Evolutionary conservation across 805 yeast genomes (phyloP).

Genomic region (Komagataella phaffii): DNA sequence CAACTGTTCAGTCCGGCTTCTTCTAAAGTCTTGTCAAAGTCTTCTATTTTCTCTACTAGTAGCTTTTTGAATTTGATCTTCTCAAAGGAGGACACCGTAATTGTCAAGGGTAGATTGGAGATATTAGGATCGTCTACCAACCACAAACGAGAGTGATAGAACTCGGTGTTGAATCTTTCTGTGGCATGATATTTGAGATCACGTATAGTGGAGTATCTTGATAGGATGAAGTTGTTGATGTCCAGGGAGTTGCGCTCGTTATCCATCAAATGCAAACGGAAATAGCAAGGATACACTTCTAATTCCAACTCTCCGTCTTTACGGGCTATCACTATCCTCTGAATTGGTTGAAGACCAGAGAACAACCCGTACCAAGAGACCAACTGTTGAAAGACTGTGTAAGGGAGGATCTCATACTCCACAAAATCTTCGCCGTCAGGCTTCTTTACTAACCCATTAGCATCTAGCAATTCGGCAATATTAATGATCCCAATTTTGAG

Average conservation of each 20-base stretch:
- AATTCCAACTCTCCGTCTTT: conserved; percentile 11
- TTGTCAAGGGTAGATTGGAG: conserved; percentile 1
- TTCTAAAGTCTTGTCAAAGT: not conserved
- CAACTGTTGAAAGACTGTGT: conserved; percentile 25
- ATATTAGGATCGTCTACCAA: not conserved
- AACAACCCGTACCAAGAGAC: conserved; percentile 41
- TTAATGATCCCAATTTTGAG: conserved; percentile 31
- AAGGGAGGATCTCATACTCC: not conserved
- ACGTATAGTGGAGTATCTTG: not conserved
- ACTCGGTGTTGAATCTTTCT: not conserved
- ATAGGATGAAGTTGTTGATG: not conserved
- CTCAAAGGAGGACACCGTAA: conserved; percentile 1
- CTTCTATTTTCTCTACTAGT: not conserved
- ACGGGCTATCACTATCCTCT: conserved; percentile 18
- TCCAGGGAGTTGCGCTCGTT: not conserved
- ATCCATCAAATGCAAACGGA: not conserved
- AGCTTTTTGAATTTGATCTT: not conserved
- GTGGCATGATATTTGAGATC: not conserved
- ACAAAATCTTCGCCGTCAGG: not conserved
- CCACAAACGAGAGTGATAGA: not conserved
- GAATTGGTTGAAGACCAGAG: conserved; percentile 21
- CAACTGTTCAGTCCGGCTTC: not conserved
- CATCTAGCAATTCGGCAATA: conserved; percentile 28
- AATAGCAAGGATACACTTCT: conserved; percentile 8
- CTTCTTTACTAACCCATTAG: conserved; percentile 21